Base-by-base conservation (phyloP, 768 basidiomycete genomes). In the Asterophora parasitica region DNA sequence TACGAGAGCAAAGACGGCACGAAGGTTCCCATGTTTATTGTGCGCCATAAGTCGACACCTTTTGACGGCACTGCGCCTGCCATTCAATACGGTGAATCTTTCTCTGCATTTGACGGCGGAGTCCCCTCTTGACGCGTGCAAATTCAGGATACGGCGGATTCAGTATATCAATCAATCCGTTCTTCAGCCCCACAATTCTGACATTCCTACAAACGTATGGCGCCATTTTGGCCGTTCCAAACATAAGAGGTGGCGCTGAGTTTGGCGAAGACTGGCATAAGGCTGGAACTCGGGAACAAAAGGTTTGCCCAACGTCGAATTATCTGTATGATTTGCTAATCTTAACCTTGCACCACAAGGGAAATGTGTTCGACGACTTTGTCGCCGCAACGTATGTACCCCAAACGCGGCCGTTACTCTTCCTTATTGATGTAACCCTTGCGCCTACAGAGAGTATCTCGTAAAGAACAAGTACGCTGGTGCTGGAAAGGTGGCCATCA, bases 221-320 rank as follows among this genome's bases (percentile, higher is more conserved):
- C 7, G 83, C 78, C 6, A 65, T 89, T 26, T 72, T 82, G 26
- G 88, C 85, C 11, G 67, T 74, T 15, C 69, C 71, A 0, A 79
- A 73, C 53, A 80, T 83, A 50, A 71, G 85, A 44, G 84, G 84
- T 8, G 89, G 89, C 3, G 75, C 76, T 1, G 86, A 89, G 59
- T 91, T 89, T 52, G 89, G 90, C 11, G 85, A 91, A 56, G 76
- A 81, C n/a, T 92, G 90, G 90, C 88, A 92, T 61, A 58, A 75
- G 34, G 85, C 76, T 17, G 90, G 86, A 2, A 82, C 72, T 23
- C 73, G 71, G 51, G 88, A 88, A 51, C 75, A 76, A 43, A 90
- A 90, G 74, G 84, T 83, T 42, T 17, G 61, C 3, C 42, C n/a
- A 9, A 37, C 37, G 19, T 43, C 12, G 19, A 44, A 32, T 31